A percentile compares a stretch with the other conserved stretches of the same genome.
Evolutionary conservation across 2,329 filamentous ascomycete genomes (phyloP).

Genomic region (Penicillium italicum): DNA sequence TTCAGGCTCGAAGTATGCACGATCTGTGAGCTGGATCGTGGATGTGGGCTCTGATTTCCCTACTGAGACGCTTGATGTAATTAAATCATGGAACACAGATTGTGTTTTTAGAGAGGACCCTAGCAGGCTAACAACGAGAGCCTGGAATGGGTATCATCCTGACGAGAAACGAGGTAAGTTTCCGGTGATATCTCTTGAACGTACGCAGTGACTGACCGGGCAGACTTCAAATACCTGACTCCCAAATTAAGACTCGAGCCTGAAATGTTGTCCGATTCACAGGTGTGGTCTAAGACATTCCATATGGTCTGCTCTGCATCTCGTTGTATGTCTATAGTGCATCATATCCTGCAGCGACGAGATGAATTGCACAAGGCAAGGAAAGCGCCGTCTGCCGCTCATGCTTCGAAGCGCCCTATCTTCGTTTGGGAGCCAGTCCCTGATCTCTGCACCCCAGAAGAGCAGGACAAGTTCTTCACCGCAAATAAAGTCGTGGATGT

Average conservation of each 20-base stretch:
- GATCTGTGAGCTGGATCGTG: conserved; percentile 80
- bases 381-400: conserved; percentile 26
- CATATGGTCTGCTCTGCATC: conserved; percentile 81
- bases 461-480: conserved; percentile 52
- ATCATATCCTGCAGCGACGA: conserved; percentile 61
- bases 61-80: conserved; percentile 55
- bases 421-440: conserved; percentile 97
- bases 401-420: conserved; percentile 56
- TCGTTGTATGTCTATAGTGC: conserved; percentile 72
- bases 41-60: conserved; percentile 90
- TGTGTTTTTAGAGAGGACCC: conserved; percentile 65
- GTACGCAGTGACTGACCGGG: conserved; percentile 19
- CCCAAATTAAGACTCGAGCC: conserved; percentile 79
- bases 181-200: background rate
- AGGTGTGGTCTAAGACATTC: conserved; percentile 72
- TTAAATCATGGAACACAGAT: conserved; percentile 73
- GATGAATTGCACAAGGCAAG: conserved; percentile 30
- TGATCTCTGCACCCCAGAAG: conserved; percentile 72
- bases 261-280: conserved; percentile 60
- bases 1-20: conserved; percentile 64
- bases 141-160: conserved; percentile 84
- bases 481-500: conserved; percentile 56
- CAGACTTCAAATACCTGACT: conserved; percentile 81
- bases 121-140: conserved; percentile 73
- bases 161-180: conserved; percentile 58